Evolutionary conservation across 805 yeast species (phyloP), one percentile per base, ranked within the genome.

Genomic region (Candida berthetii): DNA sequence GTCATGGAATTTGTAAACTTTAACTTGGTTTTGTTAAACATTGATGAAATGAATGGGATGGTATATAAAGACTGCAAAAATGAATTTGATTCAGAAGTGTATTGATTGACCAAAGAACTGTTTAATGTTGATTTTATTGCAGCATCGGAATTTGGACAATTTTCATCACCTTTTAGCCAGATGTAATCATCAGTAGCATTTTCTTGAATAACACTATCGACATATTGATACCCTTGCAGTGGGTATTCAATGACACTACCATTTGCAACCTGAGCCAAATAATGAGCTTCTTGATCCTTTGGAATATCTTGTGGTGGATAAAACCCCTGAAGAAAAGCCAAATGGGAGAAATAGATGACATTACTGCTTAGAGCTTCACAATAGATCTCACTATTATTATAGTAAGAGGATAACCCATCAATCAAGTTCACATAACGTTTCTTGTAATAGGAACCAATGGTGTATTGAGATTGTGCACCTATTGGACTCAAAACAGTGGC

Each of bases 271-370:
- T 46, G 56, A n/a, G 72, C 55, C 42, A 69, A 48, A 10, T 37
- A 43, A 24, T 47, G 60, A 16, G 46, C 47, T 20, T 54, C 54
- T 11, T 38, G n/a, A 7, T 42, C 35, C 8, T 41, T 37, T 36
- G 52, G 52, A 7, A 55, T 44, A 37, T 56, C 52, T 22, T 60
- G 59, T 19, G 75, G 71, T 14, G 77, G 77, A 47, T 67, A 72
- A 31, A 72, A 50, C 28, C 76, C 77, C 52, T 72, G 77, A 34
- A 70, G 48, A 55, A 70, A 72, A 3, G 74, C 61, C 42, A 60
- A 42, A 43, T 68, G 73, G 17, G 73, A 64, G 53, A 62, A 62
- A 31, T 60, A 57, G 33, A 72, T 54, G 28, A 71, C 74, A 20
- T 58, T 60, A 7, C 57, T 43, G 15, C 51, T 37, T 24, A 64